Base-by-base conservation (phyloP, 208 protist genomes). In the Acanthamoeba quina region DNA sequence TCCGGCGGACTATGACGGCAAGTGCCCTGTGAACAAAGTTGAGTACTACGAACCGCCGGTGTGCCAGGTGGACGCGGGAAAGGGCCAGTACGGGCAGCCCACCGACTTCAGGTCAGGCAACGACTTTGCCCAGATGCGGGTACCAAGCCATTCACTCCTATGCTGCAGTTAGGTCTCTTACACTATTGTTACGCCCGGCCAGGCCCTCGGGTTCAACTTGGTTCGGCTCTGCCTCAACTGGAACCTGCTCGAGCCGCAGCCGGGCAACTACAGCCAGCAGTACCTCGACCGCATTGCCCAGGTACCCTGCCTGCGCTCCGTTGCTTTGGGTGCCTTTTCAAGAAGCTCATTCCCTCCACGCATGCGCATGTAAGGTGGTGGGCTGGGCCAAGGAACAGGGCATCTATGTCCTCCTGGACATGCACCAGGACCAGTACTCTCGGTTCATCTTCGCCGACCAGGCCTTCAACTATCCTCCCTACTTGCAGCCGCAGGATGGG, bases 341-440 rank as follows among this genome's bases (percentile, higher is more conserved):
- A 6, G 54, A 17, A 58, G 19, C 19, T 58, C 54, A 58, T 64
- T 29, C 26, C 6, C 11, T 49, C 13, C 17, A 17, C 2, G 17
- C 19, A 60, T 60, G 54, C 54, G 66, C 31, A 29, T 3, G 0
- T 17, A 34, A 78, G 72, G 72, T 54, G 3, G 72, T 82, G 21
- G 72, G 19, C 9, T 82, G 72, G 72, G 72, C 72, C 34, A 82
- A 82, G 44, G 72, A 82, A 26, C 72, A 82, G 72, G 41, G 41
- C 13, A 54, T 82, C 41, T 82, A 82, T 41, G 4, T 54, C 37
- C 13, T 82, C 19, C 26, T 82, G 72, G 72, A 82, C 72, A 82
- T 82, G 72, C 72, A 82, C 72, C 72, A 82, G 72, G 72, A 82
- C 72, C 72, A 82, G 72, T 82, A 82, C 72, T 82, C 72, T 11